Base-by-base conservation (phyloP, 148 eudicot genomes). In the Selenicereus undatus region DNA sequence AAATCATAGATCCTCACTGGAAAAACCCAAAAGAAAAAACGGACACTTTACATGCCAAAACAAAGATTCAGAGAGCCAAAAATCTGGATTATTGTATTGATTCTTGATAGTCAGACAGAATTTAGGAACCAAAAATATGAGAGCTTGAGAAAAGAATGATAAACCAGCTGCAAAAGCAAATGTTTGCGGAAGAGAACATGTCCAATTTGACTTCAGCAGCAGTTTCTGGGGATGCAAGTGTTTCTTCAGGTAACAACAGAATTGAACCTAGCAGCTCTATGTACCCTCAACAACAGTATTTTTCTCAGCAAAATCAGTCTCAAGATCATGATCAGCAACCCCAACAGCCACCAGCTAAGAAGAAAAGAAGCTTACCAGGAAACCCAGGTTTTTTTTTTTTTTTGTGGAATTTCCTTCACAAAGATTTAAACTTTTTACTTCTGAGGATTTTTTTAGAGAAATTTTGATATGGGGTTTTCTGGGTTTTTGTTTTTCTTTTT, bases 361-460 rank as follows among this genome's bases (percentile, higher is more conserved):
- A 87, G 88, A 95, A 91, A 86, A 90, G 98, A 91, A 95, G 84
- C 81, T 88, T 89, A 16, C 98, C 98, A 50, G 98, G 98, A 45
- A 92, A 93, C 89, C 98, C 98, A 93, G 98, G 98, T 94, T 18
- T 51, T 29, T 79, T 0, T 2, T 66, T 17, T 62, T 76, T 22
- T 12, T 1, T 43, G 43, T 2, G 8, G n/a, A 18, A 20, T 78
- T 71, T 74, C 43, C 30, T 36, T 13, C 3, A 48, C 2, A 18
- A 36, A 27, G 43, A 79, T 71, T 51, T 27, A 51, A 79, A 36
- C 56, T 81, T 76, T 54, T 74, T 18, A 13, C 2, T 26, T 60
- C 60, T 5, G 1, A 2, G 35, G 30, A 27, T 58, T 68, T 66
- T 56, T 32, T 30, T 22, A 66, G 43, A 7, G 3, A 42, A 32